These are phyloP conservation scores for Blastocystis sp. DNA, from an alignment of 352 stramenopile species.

Conservation along the genomic window DNA sequence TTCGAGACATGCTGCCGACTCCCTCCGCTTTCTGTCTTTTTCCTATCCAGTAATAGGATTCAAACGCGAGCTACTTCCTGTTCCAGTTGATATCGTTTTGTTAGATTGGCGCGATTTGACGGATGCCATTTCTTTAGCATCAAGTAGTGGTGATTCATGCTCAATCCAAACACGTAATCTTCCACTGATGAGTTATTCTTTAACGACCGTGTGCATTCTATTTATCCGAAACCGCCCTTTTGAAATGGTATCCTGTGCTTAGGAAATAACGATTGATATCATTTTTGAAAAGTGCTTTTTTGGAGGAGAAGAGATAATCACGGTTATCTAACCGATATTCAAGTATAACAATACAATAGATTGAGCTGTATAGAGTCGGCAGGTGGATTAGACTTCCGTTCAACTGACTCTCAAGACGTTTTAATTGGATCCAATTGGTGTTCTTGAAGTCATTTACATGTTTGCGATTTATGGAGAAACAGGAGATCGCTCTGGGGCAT, in stretches of 20 bases:
- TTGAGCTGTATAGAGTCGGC: too few relatives aligned
- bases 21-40: constrained; percentile 8
- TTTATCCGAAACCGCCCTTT: too few relatives aligned
- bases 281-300: too few relatives aligned
- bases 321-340: too few relatives aligned
- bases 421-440: not conserved
- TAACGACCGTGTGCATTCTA: too few relatives aligned
- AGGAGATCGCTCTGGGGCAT: not conserved
- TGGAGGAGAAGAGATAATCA: too few relatives aligned
- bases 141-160: constrained; percentile 54
- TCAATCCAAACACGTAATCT: not conserved
- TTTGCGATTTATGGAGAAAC: not conserved
- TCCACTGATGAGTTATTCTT: too few relatives aligned
- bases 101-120: constrained; percentile 28
- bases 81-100: constrained; percentile 15
- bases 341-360: too few relatives aligned
- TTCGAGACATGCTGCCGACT: not conserved
- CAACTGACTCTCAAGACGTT: not conserved
- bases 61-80: not conserved
- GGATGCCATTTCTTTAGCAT: constrained; percentile 56
- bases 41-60: not conserved
- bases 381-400: not conserved
- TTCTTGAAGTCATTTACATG: not conserved
- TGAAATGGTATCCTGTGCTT: too few relatives aligned
- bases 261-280: too few relatives aligned